These are phyloP conservation scores for Aspergillus arachidicola DNA, from an alignment of 2,329 filamentous ascomycete genomes.

Conservation along the genomic window DNA sequence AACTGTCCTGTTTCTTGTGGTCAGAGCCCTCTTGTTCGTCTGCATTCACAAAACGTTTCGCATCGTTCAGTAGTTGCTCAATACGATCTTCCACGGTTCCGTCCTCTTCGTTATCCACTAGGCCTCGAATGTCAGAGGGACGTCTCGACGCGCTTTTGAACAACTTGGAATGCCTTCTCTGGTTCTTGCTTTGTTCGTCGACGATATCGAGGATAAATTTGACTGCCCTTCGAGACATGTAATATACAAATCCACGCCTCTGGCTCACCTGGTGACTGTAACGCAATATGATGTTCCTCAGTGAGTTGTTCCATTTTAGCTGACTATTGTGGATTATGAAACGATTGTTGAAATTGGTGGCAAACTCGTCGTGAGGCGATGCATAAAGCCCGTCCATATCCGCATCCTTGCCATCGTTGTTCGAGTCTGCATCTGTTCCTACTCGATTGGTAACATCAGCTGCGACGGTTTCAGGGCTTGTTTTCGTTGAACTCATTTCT, in stretches of 20 bases:
- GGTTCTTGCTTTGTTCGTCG: conserved; percentile 83
- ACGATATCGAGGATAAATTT: conserved; percentile 99
- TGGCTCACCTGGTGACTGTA: conserved; percentile 98
- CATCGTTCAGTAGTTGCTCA: conserved; percentile 80
- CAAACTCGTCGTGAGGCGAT: conserved; percentile 75
- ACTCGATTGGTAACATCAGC: conserved; percentile 31
- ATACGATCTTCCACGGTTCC: conserved; percentile 81
- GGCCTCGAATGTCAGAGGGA: conserved; percentile 32
- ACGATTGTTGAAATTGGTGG: conserved; percentile 95
- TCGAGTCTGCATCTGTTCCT: conserved; percentile 42
- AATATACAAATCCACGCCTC: conserved; percentile 93
- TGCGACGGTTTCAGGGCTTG: conserved; percentile 22
- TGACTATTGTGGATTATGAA: conserved; percentile 98
- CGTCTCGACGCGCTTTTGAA: conserved; percentile 28
- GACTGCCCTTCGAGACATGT: conserved; percentile 90
- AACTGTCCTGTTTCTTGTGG: conserved; percentile 44
- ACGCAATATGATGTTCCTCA: conserved; percentile 93
- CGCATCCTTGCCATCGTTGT: conserved; percentile 57
- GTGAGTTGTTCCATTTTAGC: conserved; percentile 95
- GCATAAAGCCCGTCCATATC: conserved; percentile 63
- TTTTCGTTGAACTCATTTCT: conserved; percentile 55
- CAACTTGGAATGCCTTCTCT: conserved; percentile 48
- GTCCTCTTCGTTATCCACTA: conserved; percentile 58
- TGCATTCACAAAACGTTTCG: conserved; percentile 76
- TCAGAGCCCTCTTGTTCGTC: conserved; percentile 57